phyloP scores from a whole-genome alignment of 2,329 filamentous ascomycete species.

The Trichoderma sp. region DNA sequence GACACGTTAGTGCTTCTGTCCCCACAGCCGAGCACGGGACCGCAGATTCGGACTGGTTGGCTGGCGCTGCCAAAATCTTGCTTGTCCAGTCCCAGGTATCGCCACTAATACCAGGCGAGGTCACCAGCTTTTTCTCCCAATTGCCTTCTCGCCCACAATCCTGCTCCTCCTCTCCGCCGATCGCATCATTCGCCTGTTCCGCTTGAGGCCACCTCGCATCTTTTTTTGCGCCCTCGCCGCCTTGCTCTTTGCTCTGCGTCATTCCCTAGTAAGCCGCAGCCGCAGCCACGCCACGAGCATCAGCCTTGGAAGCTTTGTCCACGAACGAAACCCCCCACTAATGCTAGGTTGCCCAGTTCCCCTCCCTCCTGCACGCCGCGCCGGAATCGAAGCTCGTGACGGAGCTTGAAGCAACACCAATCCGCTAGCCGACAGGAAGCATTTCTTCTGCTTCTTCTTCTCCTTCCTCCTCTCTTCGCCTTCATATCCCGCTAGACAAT shows the following conservation, averaged over 20 bases:
- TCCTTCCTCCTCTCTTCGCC: not conserved
- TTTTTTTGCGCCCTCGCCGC: not conserved
- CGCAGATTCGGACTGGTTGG: slow-evolving; percentile 6
- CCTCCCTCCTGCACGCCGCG: slow-evolving; percentile 13
- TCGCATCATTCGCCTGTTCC: not conserved
- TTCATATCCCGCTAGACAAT: not conserved
- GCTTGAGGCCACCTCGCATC: slow-evolving; percentile 16
- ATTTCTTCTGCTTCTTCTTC: not conserved
- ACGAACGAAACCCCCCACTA: slow-evolving; percentile 8
- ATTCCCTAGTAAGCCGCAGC: not conserved
- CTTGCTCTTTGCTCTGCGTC: not conserved
- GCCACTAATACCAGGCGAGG: slow-evolving; percentile 7
- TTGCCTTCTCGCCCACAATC: slow-evolving; percentile 9
- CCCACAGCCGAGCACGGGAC: slow-evolving; percentile 11
- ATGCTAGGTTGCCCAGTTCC: not conserved
- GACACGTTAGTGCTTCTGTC: not conserved
- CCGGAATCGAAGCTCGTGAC: slow-evolving; percentile 19
- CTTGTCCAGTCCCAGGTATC: not conserved
- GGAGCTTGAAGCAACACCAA: slow-evolving; percentile 6
- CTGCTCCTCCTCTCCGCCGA: not conserved
- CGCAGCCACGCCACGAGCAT: not conserved
- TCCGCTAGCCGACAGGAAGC: not conserved
- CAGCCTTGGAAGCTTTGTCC: not conserved
- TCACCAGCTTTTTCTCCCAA: slow-evolving; percentile 2
- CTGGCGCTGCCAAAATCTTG: not conserved